Evolutionary conservation across 345 rosid species (phyloP).

Genomic region (Moringa oleifera): DNA sequence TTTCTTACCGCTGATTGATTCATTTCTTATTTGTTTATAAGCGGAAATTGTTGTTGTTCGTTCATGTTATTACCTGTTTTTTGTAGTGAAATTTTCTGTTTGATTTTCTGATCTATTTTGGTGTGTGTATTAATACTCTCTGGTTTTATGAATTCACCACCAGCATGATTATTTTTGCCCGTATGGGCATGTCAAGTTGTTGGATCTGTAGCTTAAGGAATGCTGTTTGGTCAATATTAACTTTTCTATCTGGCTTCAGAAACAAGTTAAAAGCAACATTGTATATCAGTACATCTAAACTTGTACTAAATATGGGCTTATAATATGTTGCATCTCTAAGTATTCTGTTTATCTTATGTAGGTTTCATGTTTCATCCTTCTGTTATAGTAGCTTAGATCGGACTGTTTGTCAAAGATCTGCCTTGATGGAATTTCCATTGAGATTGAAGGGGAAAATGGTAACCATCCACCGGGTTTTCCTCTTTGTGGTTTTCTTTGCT

Average conservation of each 20-base stretch:
- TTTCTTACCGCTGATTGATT: neutral
- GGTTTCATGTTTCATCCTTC: slow-evolving; percentile 16
- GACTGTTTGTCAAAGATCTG: slow-evolving; percentile 17
- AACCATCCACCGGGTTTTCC: slow-evolving; percentile 27
- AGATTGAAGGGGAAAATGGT: slow-evolving; percentile 25
- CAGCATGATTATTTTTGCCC: neutral
- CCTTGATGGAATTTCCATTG: slow-evolving; percentile 7
- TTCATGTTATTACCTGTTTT: too few species aligned
- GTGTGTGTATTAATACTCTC: neutral
- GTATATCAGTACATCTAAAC: too few species aligned
- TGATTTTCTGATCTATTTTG: neutral
- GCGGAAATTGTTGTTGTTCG: neutral
- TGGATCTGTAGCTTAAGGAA: neutral
- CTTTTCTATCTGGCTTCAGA: neutral
- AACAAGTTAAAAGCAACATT: neutral
- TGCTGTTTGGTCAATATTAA: too few species aligned
- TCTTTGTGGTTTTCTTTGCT: slow-evolving; percentile 35
- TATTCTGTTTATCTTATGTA: slow-evolving; percentile 3
- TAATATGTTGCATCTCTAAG: neutral
- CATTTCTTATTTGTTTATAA: neutral
- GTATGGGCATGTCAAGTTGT: neutral
- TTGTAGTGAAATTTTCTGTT: neutral
- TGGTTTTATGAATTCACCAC: neutral
- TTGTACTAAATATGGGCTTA: neutral
- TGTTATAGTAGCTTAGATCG: slow-evolving; percentile 14